A percentile compares a stretch with the other conserved stretches of the same genome.
Evolutionary conservation across 2,329 filamentous ascomycete species (phyloP).

Genomic region (Verticillium longisporum): DNA sequence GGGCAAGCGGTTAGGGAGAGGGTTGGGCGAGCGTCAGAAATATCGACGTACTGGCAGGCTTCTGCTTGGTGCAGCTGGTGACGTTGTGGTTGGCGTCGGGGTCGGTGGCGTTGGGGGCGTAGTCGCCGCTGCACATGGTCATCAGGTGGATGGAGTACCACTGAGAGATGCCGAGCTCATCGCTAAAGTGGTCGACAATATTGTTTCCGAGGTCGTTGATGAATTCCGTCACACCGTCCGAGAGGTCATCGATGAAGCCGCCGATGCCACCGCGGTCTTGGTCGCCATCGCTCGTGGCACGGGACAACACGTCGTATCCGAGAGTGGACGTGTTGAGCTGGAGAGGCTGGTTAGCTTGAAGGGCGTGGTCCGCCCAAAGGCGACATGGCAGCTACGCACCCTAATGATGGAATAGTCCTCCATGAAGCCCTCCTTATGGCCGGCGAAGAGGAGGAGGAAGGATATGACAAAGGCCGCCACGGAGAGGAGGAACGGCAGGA

Average conservation of each 20-base stretch:
- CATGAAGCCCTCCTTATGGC: slow-evolving; percentile 32
- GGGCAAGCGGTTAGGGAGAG: too few species aligned
- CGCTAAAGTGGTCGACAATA: slow-evolving; percentile 30
- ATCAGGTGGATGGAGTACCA: slow-evolving; percentile 47
- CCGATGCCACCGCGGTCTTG: slow-evolving; percentile 19
- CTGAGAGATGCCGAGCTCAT: slow-evolving; percentile 37
- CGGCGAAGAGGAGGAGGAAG: slow-evolving; percentile 31
- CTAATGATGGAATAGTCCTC: slow-evolving; percentile 34
- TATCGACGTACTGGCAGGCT: slow-evolving; percentile 27
- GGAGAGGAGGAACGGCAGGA: slow-evolving; percentile 29
- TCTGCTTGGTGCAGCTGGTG: slow-evolving; percentile 35
- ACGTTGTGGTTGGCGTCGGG: slow-evolving; percentile 30
- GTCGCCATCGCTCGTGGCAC: slow-evolving; percentile 12
- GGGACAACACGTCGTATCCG: slow-evolving; percentile 22
- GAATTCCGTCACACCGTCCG: slow-evolving; percentile 26
- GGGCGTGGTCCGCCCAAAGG: not conserved
- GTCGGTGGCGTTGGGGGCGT: slow-evolving; percentile 33
- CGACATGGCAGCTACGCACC: slow-evolving; percentile 16
- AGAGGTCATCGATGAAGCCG: slow-evolving; percentile 17
- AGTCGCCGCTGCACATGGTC: slow-evolving; percentile 38
- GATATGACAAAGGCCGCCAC: slow-evolving; percentile 30
- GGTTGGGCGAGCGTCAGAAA: too few species aligned
- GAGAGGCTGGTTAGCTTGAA: not conserved
- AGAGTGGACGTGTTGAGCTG: slow-evolving; percentile 32
- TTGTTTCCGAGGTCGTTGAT: slow-evolving; percentile 32